Evolutionary conservation across 306 rosid species (phyloP), one percentile per base, ranked within the genome.

Genomic region (Cucurbita moschata): DNA sequence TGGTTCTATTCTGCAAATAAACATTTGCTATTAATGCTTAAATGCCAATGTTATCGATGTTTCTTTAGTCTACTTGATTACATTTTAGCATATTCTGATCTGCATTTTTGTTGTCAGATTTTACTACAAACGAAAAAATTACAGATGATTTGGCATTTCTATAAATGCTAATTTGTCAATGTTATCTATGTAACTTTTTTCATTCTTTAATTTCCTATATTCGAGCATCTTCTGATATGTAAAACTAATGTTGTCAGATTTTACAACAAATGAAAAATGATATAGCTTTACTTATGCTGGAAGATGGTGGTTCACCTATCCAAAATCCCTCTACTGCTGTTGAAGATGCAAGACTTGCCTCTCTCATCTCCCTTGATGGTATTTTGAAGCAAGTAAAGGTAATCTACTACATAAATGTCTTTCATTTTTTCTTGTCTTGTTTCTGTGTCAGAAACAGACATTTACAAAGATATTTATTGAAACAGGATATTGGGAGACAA

Each of bases 341-440:
- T 54, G 97, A 90, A 85, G 98, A 94, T 79, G 88, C 97, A 75
- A 83, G 98, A 82, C 82, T 94, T 62, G 98, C 98, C 70, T 94
- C 98, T 82, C 95, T 94, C 71, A 90, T 94, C 77, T 86, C 98
- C 74, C 92, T 94, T 52, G 97, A 90, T 87, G 86, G 88, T 84
- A 90, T 94, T 73, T 54, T 91, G 81, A 94, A 94, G 83, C 97
- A 89, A 86, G 84, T 86, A 79, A 94, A 94, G 97, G 98, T 94
- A 74, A 75, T 72, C 59, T 43, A 65, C 35, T 79, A 47, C 67
- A 62, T 8, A 56, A 75, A 53, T 55, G 43, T 74, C 57, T 76
- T 37, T 1, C 39, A 58, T 49, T 54, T 71, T 73, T 65, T n/a
- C 43, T 73, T 77, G 37, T 54, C 15, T 47, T 18, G 75, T 73